Percentiles rank a stretch among this genome's conserved stretches.
These are phyloP conservation scores for Fomitopsis serialis DNA, from an alignment of 768 basidiomycete genomes.

Conservation along the genomic window DNA sequence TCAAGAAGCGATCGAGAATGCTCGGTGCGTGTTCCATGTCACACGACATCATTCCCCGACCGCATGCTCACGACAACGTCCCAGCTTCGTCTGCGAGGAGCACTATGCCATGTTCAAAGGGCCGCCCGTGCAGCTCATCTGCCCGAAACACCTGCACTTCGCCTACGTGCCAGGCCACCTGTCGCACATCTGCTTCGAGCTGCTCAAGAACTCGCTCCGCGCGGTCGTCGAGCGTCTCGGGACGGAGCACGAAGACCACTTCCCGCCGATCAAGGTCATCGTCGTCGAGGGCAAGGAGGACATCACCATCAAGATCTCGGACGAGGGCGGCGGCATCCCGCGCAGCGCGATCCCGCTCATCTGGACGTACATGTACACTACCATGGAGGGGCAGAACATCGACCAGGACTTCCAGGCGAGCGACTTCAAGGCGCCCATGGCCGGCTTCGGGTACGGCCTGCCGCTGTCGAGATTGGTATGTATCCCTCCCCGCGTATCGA, in stretches of 20 bases:
- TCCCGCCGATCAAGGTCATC: conserved; percentile 89
- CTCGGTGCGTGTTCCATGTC: conserved; percentile 30
- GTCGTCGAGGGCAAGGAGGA: conserved; percentile 98
- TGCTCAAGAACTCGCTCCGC: conserved; percentile 95
- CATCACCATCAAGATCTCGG: conserved; percentile 97
- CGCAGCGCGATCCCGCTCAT: conserved; percentile 87
- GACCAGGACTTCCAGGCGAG: conserved; percentile 76
- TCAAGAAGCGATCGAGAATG: conserved; percentile 98
- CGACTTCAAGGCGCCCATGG: conserved; percentile 98
- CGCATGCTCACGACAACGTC: not conserved
- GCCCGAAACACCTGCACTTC: conserved; percentile 80
- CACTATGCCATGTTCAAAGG: conserved; percentile 93
- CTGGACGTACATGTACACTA: conserved; percentile 99
- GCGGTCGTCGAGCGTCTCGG: conserved; percentile 95
- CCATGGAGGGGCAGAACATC: conserved; percentile 65
- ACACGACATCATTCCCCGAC: too few species aligned
- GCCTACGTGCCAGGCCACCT: conserved; percentile 96
- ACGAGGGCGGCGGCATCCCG: conserved; percentile 95
- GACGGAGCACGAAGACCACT: conserved; percentile 67
- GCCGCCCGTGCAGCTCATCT: conserved; percentile 94
- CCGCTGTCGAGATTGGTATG: conserved; percentile 86
- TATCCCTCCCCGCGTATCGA: conserved; percentile 6
- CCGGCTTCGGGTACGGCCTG: conserved; percentile 92
- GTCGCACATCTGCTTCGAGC: conserved; percentile 94
- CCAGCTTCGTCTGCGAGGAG: conserved; percentile 84